Conservation (phyloP, 768 basidiomycete genomes). For the Leccinum boreale region DNA sequence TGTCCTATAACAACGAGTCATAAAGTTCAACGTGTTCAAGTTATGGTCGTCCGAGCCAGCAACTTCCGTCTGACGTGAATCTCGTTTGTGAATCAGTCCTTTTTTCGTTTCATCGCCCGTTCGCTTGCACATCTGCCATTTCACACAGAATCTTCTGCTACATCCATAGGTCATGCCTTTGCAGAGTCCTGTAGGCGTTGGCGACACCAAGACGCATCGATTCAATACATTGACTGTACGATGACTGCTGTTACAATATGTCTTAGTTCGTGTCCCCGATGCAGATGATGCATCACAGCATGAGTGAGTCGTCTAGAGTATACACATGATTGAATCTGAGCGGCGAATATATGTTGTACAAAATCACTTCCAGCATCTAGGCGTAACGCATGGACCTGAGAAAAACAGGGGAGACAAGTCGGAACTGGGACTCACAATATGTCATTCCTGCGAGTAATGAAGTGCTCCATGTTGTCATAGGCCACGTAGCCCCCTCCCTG, state of each 20-base stretch:
- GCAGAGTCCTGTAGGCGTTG: too few species aligned
- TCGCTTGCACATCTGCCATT: too few species aligned
- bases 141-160: too few species aligned
- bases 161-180: too few species aligned
- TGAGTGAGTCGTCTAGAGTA: background rate
- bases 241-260: slow-evolving; percentile 1
- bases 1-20: too few species aligned
- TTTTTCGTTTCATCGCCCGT: too few species aligned
- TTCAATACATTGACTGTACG: too few species aligned
- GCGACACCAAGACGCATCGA: too few species aligned
- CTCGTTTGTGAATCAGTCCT: too few species aligned
- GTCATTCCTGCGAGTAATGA: slow-evolving; percentile 38
- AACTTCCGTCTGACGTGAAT: too few species aligned
- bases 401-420: background rate
- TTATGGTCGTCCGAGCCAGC: too few species aligned
- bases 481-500: slow-evolving; percentile 43
- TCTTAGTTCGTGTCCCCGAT: background rate
- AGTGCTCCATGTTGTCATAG: slow-evolving; percentile 37
- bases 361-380: slow-evolving; percentile 36
- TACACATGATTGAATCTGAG: background rate
- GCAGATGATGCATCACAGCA: background rate
- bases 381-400: background rate
- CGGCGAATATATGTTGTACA: background rate
- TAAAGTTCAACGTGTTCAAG: too few species aligned
- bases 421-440: slow-evolving; percentile 38